Evolutionary conservation across 1,284 basidiomycete species (phyloP).

Genomic region (Papiliotrema nemorosa): DNA sequence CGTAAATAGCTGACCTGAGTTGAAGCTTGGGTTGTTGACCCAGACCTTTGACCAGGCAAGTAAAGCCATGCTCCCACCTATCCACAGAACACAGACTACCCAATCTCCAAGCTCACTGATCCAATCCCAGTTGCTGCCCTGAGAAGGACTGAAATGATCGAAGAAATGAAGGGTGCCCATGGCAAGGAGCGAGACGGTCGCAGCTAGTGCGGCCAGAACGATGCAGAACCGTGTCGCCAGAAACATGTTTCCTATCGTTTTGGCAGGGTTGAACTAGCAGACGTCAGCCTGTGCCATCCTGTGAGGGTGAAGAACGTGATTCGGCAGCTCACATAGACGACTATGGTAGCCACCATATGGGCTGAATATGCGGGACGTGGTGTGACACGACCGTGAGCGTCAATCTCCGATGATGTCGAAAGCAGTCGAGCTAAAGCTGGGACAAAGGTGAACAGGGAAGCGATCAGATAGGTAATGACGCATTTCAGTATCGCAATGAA

Average conservation of each 20-base stretch:
- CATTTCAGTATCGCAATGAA: constrained; percentile 70
- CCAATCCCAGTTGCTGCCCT: constrained; percentile 40
- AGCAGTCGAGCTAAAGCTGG: constrained; percentile 51
- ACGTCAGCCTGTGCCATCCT: too few species aligned
- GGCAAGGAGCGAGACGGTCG: constrained; percentile 77
- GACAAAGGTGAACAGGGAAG: constrained; percentile 87
- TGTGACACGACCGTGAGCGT: constrained; percentile 47
- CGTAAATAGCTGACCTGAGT: constrained; percentile 61
- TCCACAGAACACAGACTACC: constrained; percentile 66
- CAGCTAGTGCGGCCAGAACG: constrained; percentile 62
- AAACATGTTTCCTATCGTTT: constrained; percentile 84
- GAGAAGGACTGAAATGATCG: constrained; percentile 52
- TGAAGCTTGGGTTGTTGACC: constrained; percentile 85
- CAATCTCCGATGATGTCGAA: constrained; percentile 51
- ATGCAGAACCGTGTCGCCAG: constrained; percentile 51
- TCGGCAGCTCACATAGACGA: constrained; percentile 53
- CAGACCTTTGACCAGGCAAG: constrained; percentile 74
- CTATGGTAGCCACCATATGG: constrained; percentile 86
- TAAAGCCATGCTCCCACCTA: constrained; percentile 74
- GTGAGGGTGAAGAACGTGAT: neutral
- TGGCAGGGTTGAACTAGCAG: constrained; percentile 57
- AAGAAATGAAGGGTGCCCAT: constrained; percentile 77
- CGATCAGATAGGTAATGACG: constrained; percentile 82
- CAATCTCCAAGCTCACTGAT: constrained; percentile 46
- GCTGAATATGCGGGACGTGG: constrained; percentile 65